These are phyloP conservation scores for Chlamydomonas incerta DNA, from an alignment of 139 green algal species.

Conservation along the genomic window DNA sequence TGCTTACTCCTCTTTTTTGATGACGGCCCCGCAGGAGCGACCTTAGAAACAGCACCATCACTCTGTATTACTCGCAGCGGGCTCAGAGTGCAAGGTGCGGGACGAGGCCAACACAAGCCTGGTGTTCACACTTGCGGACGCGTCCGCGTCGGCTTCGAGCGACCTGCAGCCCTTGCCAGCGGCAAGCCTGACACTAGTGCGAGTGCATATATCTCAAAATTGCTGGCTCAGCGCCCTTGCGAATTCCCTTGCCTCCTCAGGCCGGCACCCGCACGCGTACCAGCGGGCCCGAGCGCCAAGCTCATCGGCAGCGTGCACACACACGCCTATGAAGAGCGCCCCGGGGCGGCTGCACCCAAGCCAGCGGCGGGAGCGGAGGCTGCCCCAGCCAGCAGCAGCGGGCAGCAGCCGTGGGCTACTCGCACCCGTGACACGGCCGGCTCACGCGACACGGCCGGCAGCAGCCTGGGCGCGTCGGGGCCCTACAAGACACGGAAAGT, in stretches of 20 bases:
- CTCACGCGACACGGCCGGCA: neutral
- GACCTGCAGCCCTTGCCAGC: neutral
- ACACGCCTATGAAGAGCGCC: constrained; percentile 31
- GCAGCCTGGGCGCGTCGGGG: neutral
- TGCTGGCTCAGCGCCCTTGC: no score
- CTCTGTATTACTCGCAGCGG: constrained; percentile 26
- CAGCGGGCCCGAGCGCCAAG: neutral
- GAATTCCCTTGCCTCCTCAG: no score
- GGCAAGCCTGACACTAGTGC: no score
- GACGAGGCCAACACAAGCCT: neutral
- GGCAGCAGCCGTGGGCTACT: neutral
- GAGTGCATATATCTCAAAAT: no score
- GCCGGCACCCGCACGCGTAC: constrained; percentile 1
- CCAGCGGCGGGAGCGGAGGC: neutral
- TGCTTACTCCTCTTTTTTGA: neutral
- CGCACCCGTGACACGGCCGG: neutral
- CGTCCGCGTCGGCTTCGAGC: neutral
- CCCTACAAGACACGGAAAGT: constrained; percentile 30
- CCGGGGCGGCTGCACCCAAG: neutral
- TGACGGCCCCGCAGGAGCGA: neutral
- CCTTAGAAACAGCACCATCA: constrained; percentile 13
- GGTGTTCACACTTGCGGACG: no score
- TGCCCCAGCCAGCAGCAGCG: neutral
- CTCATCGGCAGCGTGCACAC: constrained; percentile 23
- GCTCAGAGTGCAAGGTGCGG: constrained; percentile 20